Evolutionary conservation across 2,329 filamentous ascomycete genomes (phyloP).

Genomic region (Fusarium torulosum): DNA sequence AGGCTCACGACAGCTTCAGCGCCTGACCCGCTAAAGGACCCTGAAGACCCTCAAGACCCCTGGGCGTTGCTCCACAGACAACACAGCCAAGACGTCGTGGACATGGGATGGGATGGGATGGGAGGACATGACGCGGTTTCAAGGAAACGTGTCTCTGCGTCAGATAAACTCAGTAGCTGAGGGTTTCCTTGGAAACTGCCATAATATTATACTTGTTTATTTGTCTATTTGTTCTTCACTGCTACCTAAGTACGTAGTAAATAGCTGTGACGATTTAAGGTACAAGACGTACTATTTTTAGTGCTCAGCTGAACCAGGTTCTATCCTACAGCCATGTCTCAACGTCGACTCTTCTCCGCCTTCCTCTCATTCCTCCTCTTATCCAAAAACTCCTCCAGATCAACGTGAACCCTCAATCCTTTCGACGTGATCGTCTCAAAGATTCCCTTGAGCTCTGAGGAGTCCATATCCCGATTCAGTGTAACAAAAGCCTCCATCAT

Average conservation of each 20-base stretch:
- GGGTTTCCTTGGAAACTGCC: neutral
- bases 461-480: conserved; percentile 59
- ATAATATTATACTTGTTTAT: neutral
- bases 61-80: conserved; percentile 16
- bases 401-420: conserved; percentile 64
- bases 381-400: conserved; percentile 63
- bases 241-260: neutral
- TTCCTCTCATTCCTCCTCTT: conserved; percentile 48
- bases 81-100: conserved; percentile 7
- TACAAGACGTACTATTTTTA: conserved; percentile 6
- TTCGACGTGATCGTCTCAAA: conserved; percentile 62
- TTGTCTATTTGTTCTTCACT: neutral
- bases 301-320: neutral
- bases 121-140: conserved; percentile 6
- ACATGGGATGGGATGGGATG: conserved; percentile 1
- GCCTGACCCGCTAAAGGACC: conserved; percentile 16
- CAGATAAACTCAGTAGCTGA: neutral
- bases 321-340: neutral
- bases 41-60: conserved; percentile 12
- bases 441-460: conserved; percentile 62
- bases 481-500: conserved; percentile 65
- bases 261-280: neutral
- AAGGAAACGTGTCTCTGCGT: conserved; percentile 3
- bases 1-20: conserved; percentile 29
- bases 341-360: conserved; percentile 15